phyloP scores from a whole-genome alignment of 371 early-diverging fungal species.

The Mucor indicus region DNA sequence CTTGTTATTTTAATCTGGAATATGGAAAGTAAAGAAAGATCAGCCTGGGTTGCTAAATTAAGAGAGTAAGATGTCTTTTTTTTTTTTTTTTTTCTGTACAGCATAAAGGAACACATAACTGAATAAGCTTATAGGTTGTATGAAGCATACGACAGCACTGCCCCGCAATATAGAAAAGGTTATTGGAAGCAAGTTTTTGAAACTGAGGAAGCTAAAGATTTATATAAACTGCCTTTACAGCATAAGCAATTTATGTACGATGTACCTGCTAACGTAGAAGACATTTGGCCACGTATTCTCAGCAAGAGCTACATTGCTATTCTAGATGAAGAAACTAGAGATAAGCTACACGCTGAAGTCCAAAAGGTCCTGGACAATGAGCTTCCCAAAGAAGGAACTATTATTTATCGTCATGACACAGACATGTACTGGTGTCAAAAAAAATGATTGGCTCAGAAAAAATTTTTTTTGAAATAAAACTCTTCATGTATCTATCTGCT shows the following conservation, averaged over 20 bases:
- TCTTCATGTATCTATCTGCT: too few species aligned
- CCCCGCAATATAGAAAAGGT: slow-evolving; percentile 31
- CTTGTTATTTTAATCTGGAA: slow-evolving; percentile 41
- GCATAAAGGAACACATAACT: background rate
- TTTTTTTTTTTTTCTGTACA: too few species aligned
- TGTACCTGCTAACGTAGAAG: slow-evolving; percentile 6
- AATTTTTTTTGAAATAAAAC: too few species aligned
- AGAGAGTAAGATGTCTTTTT: slow-evolving; percentile 8
- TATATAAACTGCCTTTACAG: slow-evolving; percentile 26
- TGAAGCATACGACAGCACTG: slow-evolving; percentile 20
- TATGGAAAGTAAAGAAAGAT: slow-evolving; percentile 25
- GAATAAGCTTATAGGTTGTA: slow-evolving; percentile 11
- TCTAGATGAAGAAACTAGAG: slow-evolving; percentile 17
- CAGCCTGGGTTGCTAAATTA: slow-evolving; percentile 28
- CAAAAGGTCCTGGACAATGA: slow-evolving; percentile 22
- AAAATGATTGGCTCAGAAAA: too few species aligned
- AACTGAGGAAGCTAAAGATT: slow-evolving; percentile 15
- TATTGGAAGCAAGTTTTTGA: slow-evolving; percentile 27
- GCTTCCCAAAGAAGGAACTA: slow-evolving; percentile 9
- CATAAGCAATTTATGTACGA: slow-evolving; percentile 23
- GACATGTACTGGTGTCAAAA: slow-evolving; percentile 33
- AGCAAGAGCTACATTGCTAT: slow-evolving; percentile 48
- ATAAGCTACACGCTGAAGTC: slow-evolving; percentile 17
- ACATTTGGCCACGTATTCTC: slow-evolving; percentile 32
- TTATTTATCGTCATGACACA: slow-evolving; percentile 33